Evolutionary conservation across 768 basidiomycete genomes (phyloP), one percentile per base, ranked within the genome.

Genomic region (Boletus insuetus): DNA sequence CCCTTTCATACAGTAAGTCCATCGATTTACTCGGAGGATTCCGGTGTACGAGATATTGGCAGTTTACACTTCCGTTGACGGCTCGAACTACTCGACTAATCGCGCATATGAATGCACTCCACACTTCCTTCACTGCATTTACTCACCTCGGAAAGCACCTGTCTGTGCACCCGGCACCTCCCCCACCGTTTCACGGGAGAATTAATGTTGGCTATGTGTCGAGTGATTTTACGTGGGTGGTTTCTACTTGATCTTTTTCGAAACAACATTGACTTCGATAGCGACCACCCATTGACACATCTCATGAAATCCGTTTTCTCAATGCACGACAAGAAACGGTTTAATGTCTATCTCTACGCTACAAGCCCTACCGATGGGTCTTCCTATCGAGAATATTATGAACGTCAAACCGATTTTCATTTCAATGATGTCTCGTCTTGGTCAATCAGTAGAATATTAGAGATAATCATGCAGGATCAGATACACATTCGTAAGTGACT

Each of bases 221-320:
- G 0, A 74, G 75, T 35, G 80, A 81, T 57, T 73, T 80, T 22
- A 75, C 70, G 77, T 79, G 52, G 41, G 74, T 62, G 13, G 31
- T 46, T 39, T 26, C 38, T 49, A 12, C 29, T 47, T 6, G 19
- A 19, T 9, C 44, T 26, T 34, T 16, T 34, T 34, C 13, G 12
- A 49, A 12, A 29, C 53, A 20, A 57, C 44, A 11, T 40, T 44
- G 14, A 19, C 8, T 24, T 39, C 31, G 12, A 39, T 51, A 80
- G 79, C 60, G 77, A 81, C 55, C 80, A 81, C 51, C 80, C 80
- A 13, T 65, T 82, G 45, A 73, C 79, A 22, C 80, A 82, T 58
- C 72, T 82, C 48, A 82, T 80, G 77, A 78, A 78, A 58, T 77
- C 75, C 16, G 78, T 77, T 40, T 81, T 81, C 57, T 62, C 69